phyloP scores from a whole-genome alignment of 805 yeast species.

The Kuraishia floccosa region DNA sequence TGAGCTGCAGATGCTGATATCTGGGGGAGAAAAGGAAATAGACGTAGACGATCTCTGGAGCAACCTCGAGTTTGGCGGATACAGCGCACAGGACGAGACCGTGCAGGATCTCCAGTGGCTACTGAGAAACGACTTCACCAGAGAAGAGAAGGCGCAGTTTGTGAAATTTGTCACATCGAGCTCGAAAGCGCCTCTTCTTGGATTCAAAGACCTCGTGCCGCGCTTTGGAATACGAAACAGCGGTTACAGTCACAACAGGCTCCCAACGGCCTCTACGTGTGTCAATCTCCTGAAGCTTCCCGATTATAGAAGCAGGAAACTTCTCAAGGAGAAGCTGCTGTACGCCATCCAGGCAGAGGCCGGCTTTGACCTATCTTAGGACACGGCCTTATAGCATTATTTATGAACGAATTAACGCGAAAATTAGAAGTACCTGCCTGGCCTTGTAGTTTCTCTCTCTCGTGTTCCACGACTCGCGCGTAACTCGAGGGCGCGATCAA shows the following conservation, averaged over 20 bases:
- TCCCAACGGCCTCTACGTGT: constrained; percentile 94
- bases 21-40: constrained; percentile 66
- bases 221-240: constrained; percentile 69
- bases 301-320: constrained; percentile 52
- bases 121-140: constrained; percentile 46
- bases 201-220: constrained; percentile 68
- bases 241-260: constrained; percentile 40
- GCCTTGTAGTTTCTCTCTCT: too few relatives aligned
- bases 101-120: constrained; percentile 65
- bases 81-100: constrained; percentile 40
- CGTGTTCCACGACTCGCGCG: too few relatives aligned
- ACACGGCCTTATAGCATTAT: too few relatives aligned
- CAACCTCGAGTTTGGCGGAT: constrained; percentile 63
- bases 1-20: constrained; percentile 75
- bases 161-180: constrained; percentile 89
- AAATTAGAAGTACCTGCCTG: too few relatives aligned
- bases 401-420: too few relatives aligned
- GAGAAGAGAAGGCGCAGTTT: constrained; percentile 51
- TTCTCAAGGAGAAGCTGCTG: constrained; percentile 51
- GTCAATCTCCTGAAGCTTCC: constrained; percentile 82
- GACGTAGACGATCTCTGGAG: constrained; percentile 57
- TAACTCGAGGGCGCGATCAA: too few relatives aligned
- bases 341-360: constrained; percentile 77
- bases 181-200: constrained; percentile 82
- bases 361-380: constrained; percentile 70